phyloP scores from a whole-genome alignment of 345 rosid genomes.

The Lepidium africanum region DNA sequence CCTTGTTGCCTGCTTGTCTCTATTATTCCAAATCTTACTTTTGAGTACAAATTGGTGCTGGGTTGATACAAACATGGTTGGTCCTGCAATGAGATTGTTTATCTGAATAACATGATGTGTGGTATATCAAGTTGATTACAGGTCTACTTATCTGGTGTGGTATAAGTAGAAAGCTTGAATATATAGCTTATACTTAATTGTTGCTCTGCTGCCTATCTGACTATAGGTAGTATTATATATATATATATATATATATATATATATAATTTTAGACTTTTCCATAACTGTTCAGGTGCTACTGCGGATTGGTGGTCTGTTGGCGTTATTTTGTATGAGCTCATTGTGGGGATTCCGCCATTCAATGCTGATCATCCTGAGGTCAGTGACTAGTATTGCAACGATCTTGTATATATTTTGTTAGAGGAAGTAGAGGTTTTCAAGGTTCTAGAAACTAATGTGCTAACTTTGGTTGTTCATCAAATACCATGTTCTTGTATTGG shows the following conservation, averaged over 20 bases:
- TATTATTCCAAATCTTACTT: background rate
- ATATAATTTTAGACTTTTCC: background rate
- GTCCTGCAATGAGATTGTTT: background rate
- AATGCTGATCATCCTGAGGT: conserved; percentile 47
- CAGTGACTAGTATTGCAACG: conserved; percentile 6
- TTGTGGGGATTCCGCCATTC: conserved; percentile 88
- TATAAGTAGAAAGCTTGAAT: background rate
- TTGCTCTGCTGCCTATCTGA: background rate
- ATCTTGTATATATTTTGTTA: background rate
- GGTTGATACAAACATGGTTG: background rate
- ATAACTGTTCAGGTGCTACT: conserved; percentile 53
- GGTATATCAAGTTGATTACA: background rate
- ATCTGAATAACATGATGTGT: background rate
- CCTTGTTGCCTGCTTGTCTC: background rate
- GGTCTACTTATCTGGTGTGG: background rate
- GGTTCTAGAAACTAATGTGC: background rate
- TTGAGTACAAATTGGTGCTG: background rate
- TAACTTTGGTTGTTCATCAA: background rate
- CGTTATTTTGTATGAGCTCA: conserved; percentile 71
- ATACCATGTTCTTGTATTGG: background rate
- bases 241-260: no score
- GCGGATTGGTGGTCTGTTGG: conserved; percentile 99
- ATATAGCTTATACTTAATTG: background rate
- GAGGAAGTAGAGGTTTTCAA: background rate
- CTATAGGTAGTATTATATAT: background rate